Evolutionary conservation across 176 grass and related monocot species (phyloP).

Genomic region (Triticum timopheevii): DNA sequence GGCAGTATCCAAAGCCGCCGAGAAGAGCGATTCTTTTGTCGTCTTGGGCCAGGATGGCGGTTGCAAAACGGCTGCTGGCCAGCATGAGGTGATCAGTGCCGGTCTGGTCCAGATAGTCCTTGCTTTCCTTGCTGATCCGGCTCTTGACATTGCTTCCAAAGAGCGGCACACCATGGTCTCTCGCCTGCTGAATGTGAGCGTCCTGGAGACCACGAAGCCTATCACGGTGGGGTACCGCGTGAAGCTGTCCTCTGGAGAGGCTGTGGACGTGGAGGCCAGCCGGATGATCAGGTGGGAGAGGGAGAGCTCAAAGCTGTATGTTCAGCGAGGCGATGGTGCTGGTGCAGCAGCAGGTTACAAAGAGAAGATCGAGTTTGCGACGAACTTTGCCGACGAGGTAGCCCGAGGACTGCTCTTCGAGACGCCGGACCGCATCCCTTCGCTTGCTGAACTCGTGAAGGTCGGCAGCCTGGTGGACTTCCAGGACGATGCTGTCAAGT

Average conservation of each 20-base stretch:
- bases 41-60: neutral
- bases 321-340: neutral
- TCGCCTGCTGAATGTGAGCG: constrained; percentile 38
- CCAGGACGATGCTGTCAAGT: constrained; percentile 43
- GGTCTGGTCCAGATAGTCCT: constrained; percentile 51
- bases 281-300: constrained; percentile 62
- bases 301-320: constrained; percentile 34
- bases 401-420: constrained; percentile 68
- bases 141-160: constrained; percentile 30
- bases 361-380: constrained; percentile 49
- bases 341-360: neutral
- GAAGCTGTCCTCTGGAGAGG: constrained; percentile 24
- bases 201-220: constrained; percentile 33
- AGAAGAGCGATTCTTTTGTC: constrained; percentile 37
- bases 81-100: constrained; percentile 15
- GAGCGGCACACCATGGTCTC: constrained; percentile 42
- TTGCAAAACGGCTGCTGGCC: neutral
- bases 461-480: constrained; percentile 57
- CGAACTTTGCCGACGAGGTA: constrained; percentile 53
- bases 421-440: constrained; percentile 34
- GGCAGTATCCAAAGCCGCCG: constrained; percentile 49
- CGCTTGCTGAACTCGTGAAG: constrained; percentile 52
- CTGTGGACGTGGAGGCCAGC: constrained; percentile 31
- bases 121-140: constrained; percentile 41
- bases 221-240: constrained; percentile 54